Base-by-base conservation (phyloP, 2,329 filamentous ascomycete genomes). In the Diplodia scrobiculata region DNA sequence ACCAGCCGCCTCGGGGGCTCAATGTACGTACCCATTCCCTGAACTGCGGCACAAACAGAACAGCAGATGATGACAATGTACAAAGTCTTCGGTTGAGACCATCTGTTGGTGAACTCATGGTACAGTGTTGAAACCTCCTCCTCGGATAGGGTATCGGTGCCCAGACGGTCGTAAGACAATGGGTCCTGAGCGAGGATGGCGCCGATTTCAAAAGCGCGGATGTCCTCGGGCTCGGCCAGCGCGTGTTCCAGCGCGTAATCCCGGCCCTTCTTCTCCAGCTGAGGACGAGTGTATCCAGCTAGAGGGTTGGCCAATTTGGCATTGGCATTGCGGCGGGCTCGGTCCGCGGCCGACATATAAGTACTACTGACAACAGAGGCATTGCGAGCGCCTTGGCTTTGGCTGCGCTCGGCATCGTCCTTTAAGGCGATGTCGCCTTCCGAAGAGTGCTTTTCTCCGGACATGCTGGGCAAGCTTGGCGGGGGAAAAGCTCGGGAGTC, bases 21-120 rank as follows among this genome's bases (percentile, higher is more conserved):
- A 21, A 10, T 53, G 47, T 14, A 75, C 79, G 68, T 72, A 82
- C 81, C 81, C 86, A 89, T 89, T 71, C 88, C 88, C 72, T 91
- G 89, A 0, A 91, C 89, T 27, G 87, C 87, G 17, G 89, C 89
- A 51, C 84, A 88, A 21, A 86, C 81, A n/a, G 86, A 89, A 71
- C 87, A 90, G 41, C 88, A 80, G 67, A 87, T 73, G 68, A 91
- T 86, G 7, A 91, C 82, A 62, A 87, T 80, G 74, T 90, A 90
- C 58, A 91, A 81, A 73, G 85, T 84, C 68, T 74, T 79, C 0
- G 89, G 88, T 71, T 92, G 89, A 5, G 83, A 84, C 89, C 89
- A 92, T 68, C 86, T 87, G 72, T 90, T 83, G 0, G 83, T 84
- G 48, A 84, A 82, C 72, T 92, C 89, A 19, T 83, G 80, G 11